Evolutionary conservation across 2,329 filamentous ascomycete genomes (phyloP).

Genomic region (Fusarium redolens): DNA sequence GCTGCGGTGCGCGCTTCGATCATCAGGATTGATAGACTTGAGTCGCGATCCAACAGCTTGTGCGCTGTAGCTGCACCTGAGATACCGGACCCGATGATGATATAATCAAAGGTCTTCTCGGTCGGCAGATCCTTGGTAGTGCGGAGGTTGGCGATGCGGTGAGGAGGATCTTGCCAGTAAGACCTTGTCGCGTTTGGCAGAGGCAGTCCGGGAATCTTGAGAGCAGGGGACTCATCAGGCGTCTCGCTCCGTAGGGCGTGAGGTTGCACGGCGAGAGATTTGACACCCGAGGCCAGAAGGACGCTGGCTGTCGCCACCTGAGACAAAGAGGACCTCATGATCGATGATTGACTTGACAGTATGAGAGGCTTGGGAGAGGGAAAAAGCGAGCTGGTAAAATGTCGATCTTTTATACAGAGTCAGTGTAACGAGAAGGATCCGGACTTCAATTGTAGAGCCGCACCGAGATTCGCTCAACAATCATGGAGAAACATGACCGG

Average conservation of each 20-base stretch:
- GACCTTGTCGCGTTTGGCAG: conserved; percentile 25
- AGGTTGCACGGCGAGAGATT: conserved; percentile 1
- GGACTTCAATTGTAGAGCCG: neutral
- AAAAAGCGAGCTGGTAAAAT: too few species aligned
- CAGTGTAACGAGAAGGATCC: neutral
- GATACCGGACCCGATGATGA: conserved; percentile 27
- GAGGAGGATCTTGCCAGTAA: conserved; percentile 30
- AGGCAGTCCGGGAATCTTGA: conserved; percentile 21
- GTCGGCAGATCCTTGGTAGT: conserved; percentile 16
- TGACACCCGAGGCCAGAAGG: conserved; percentile 3
- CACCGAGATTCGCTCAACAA: neutral
- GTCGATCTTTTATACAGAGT: conserved; percentile 3
- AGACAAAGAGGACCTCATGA: conserved; percentile 12
- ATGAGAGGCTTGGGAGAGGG: neutral
- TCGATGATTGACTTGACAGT: neutral
- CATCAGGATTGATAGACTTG: conserved; percentile 20
- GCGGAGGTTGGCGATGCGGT: conserved; percentile 28
- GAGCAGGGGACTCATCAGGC: neutral
- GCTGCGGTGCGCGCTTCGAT: conserved; percentile 23
- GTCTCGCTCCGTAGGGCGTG: neutral
- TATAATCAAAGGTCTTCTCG: conserved; percentile 20
- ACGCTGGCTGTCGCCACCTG: conserved; percentile 4
- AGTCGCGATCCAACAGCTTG: conserved; percentile 20
- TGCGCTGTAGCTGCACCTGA: conserved; percentile 27
- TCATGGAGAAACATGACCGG: neutral